These are phyloP conservation scores for Dryas drummondii DNA, from an alignment of 306 rosid genomes.

Conservation along the genomic window DNA sequence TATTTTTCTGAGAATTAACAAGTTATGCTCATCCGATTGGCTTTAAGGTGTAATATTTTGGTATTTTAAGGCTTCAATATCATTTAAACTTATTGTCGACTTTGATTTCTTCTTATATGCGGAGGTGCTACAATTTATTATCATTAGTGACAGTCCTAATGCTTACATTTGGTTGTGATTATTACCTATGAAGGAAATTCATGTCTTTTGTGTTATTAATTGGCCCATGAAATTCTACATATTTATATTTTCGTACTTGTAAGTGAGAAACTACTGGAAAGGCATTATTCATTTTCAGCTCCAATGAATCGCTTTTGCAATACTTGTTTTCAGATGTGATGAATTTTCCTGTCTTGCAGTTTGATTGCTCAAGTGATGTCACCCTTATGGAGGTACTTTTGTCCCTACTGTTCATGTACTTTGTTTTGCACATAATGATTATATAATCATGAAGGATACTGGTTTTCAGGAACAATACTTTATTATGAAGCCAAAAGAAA, in stretches of 20 bases:
- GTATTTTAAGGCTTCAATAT: neutral
- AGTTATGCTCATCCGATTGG: neutral
- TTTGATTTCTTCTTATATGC: too few species aligned
- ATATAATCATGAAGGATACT: conserved; percentile 10
- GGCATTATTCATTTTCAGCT: neutral
- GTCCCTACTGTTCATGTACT: neutral
- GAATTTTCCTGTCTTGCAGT: conserved; percentile 56
- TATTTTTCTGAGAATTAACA: neutral
- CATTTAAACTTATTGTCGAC: neutral
- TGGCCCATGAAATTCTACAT: neutral
- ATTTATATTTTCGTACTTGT: neutral
- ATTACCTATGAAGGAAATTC: neutral
- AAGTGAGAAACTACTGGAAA: neutral
- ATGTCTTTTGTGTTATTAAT: neutral
- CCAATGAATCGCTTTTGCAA: conserved; percentile 6
- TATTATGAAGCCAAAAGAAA: conserved; percentile 84
- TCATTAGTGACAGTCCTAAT: neutral
- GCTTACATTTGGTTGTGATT: neutral
- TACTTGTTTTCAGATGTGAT: conserved; percentile 27
- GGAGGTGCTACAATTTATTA: too few species aligned
- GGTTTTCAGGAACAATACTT: conserved; percentile 72
- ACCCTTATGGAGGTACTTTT: conserved; percentile 80
- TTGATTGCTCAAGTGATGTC: conserved; percentile 86
- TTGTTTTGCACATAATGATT: neutral
- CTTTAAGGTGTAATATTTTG: neutral